Conservation (phyloP, 2,329 filamentous ascomycete genomes). For the Ilyonectria destructans region DNA sequence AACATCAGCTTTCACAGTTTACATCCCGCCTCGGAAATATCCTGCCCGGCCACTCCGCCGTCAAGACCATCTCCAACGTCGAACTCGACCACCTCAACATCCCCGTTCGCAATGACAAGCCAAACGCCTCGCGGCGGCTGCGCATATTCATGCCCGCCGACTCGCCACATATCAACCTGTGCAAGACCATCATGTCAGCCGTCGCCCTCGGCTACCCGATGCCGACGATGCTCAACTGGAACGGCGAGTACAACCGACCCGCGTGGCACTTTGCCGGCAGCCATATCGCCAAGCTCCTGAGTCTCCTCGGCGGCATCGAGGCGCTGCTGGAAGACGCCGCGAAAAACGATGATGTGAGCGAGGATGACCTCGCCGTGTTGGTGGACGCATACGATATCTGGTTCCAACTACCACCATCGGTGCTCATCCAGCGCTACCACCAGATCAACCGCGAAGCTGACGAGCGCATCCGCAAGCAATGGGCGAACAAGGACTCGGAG, state of each 20-base stretch:
- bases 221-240: slow-evolving; percentile 58
- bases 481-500: slow-evolving; percentile 35
- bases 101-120: slow-evolving; percentile 19
- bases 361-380: slow-evolving; percentile 56
- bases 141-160: slow-evolving; percentile 59
- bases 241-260: slow-evolving; percentile 56
- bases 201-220: slow-evolving; percentile 58
- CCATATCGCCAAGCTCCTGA: slow-evolving; percentile 58
- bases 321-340: slow-evolving; percentile 45
- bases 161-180: slow-evolving; percentile 56
- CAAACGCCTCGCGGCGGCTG: slow-evolving; percentile 46
- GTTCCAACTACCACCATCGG: slow-evolving; percentile 59
- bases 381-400: slow-evolving; percentile 59
- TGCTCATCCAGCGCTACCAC: slow-evolving; percentile 57
- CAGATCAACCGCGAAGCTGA: slow-evolving; percentile 55
- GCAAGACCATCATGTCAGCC: slow-evolving; percentile 58
- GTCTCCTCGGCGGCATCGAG: slow-evolving; percentile 52
- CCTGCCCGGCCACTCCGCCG: background rate
- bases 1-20: slow-evolving; percentile 31
- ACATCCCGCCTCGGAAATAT: background rate
- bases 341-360: slow-evolving; percentile 35
- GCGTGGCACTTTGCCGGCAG: slow-evolving; percentile 58
- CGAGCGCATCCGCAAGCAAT: slow-evolving; percentile 46
- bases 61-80: slow-evolving; percentile 19
- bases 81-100: slow-evolving; percentile 33